Evolutionary conservation across 257 asterid species (phyloP).

Genomic region (Ballota nigra): DNA sequence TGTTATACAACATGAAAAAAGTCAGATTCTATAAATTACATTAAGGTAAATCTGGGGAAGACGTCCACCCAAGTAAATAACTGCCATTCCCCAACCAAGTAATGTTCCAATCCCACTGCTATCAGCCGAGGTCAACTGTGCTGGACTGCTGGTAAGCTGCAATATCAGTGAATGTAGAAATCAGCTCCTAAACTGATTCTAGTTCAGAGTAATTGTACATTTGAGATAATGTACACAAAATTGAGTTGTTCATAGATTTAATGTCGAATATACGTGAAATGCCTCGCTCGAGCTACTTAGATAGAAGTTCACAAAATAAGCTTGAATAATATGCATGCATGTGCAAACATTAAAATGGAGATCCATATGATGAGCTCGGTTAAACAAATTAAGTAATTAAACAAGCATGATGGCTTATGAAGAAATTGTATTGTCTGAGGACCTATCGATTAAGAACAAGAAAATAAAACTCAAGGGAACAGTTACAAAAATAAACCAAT

Average conservation of each 20-base stretch:
- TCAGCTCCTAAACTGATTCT: background rate
- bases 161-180: slow-evolving; percentile 3
- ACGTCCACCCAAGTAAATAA: slow-evolving; percentile 68
- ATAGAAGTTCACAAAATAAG: background rate
- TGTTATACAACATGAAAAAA: background rate
- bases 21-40: slow-evolving; percentile 32
- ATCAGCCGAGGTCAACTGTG: slow-evolving; percentile 20
- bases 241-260: background rate
- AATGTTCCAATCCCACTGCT: slow-evolving; percentile 43
- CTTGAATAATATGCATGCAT: background rate
- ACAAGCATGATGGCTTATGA: background rate
- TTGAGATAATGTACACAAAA: background rate
- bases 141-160: slow-evolving; percentile 32
- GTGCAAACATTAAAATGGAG: background rate
- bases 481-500: background rate
- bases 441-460: background rate
- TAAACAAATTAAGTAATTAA: background rate
- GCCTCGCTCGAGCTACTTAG: background rate
- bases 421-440: background rate
- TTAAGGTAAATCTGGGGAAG: slow-evolving; percentile 68
- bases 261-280: background rate
- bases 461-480: background rate
- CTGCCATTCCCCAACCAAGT: slow-evolving; percentile 89
- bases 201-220: background rate
- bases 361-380: background rate